These are phyloP conservation scores for Neospermospora avenae DNA, from an alignment of 2,329 filamentous ascomycete genomes.

Conservation along the genomic window DNA sequence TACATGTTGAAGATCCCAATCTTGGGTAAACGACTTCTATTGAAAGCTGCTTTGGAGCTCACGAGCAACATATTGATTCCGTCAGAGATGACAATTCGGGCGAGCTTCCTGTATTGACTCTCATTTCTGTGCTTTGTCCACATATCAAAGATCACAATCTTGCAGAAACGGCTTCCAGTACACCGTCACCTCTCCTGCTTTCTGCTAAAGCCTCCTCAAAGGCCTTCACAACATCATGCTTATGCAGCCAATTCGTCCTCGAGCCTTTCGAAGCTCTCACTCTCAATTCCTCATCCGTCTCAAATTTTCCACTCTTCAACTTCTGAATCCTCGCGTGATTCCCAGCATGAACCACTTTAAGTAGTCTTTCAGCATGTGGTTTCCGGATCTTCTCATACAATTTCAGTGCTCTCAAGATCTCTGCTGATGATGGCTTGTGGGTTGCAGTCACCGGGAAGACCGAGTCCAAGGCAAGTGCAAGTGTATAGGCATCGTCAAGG, in stretches of 20 bases:
- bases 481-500: conserved; percentile 39
- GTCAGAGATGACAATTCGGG: no score
- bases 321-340: conserved; percentile 19
- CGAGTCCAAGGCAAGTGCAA: conserved; percentile 26
- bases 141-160: conserved; percentile 26
- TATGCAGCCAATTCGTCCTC: conserved; percentile 33
- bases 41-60: no score
- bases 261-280: conserved; percentile 54
- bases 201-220: conserved; percentile 20
- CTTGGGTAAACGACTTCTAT: conserved; percentile 31
- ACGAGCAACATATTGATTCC: no score
- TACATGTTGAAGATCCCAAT: conserved; percentile 22
- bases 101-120: background rate
- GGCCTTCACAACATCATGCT: conserved; percentile 30
- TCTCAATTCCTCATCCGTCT: conserved; percentile 29
- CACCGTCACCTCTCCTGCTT: background rate
- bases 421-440: conserved; percentile 14
- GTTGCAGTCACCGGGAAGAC: conserved; percentile 20
- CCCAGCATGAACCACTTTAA: conserved; percentile 13
- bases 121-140: background rate
- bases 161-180: conserved; percentile 27
- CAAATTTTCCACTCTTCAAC: conserved; percentile 14
- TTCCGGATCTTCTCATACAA: conserved; percentile 37
- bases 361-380: conserved; percentile 35
- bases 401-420: conserved; percentile 27